Conservation (phyloP, 2,329 filamentous ascomycete species). For the Chaetomiaceae sp. region DNA sequence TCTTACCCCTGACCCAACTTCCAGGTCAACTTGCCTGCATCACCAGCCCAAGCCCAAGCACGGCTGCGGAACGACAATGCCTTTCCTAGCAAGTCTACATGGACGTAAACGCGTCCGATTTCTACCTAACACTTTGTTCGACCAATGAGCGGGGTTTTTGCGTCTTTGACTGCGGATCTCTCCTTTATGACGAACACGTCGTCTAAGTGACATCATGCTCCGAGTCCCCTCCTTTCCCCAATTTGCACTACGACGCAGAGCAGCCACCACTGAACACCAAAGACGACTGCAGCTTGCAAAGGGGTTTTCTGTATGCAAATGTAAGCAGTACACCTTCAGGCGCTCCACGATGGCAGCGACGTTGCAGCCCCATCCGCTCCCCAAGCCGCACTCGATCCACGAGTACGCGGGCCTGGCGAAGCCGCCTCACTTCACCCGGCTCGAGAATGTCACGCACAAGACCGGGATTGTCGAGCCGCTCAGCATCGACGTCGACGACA, state of each 20-base stretch:
- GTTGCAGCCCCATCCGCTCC: constrained; percentile 4
- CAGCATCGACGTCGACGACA: constrained; percentile 16
- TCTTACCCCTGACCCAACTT: too few relatives aligned
- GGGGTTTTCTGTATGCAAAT: not conserved
- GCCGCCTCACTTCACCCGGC: constrained; percentile 16
- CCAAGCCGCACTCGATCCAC: constrained; percentile 13
- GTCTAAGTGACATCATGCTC: constrained; percentile 9
- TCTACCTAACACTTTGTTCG: not conserved
- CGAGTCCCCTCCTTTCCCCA: not conserved
- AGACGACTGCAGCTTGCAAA: not conserved
- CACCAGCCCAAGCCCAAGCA: too few relatives aligned
- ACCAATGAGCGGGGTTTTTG: not conserved
- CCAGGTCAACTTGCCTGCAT: too few relatives aligned
- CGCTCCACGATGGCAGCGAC: constrained; percentile 11
- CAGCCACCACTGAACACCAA: not conserved
- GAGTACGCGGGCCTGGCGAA: constrained; percentile 10
- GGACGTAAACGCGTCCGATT: too few relatives aligned
- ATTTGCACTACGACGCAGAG: not conserved
- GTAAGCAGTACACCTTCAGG: not conserved
- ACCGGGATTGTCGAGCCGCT: constrained; percentile 11
- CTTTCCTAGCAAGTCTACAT: too few relatives aligned
- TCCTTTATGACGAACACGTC: constrained; percentile 1
- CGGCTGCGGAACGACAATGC: too few relatives aligned
- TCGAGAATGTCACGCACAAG: constrained; percentile 10
- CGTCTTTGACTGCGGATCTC: not conserved